phyloP scores from a whole-genome alignment of 1,139 yeast genomes.

The Diutina neorugosa region DNA sequence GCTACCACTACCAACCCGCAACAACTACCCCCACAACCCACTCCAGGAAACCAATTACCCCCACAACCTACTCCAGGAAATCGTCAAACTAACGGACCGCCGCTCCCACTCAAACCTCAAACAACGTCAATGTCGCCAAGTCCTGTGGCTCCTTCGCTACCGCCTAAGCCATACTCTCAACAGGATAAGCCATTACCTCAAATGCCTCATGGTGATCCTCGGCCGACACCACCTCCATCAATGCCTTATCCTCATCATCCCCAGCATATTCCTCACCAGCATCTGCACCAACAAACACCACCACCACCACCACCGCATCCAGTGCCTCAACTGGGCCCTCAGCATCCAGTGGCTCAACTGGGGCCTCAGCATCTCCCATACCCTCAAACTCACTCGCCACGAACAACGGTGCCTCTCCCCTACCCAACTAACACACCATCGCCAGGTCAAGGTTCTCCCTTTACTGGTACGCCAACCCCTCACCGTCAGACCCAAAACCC shows the following conservation, averaged over 20 bases:
- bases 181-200: not conserved
- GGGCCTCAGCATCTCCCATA: not conserved
- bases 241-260: not conserved
- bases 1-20: not conserved
- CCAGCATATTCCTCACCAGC: not conserved
- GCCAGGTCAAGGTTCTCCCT: not conserved
- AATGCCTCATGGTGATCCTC: not conserved
- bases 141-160: not conserved
- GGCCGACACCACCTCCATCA: not conserved
- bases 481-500: not conserved
- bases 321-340: not conserved
- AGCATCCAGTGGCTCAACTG: too few species aligned
- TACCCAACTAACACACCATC: not conserved
- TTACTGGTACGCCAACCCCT: not conserved
- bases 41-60: not conserved
- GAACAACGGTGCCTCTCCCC: not conserved
- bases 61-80: not conserved
- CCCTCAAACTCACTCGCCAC: not conserved
- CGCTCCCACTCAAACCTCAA: slow-evolving; percentile 7
- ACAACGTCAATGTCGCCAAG: not conserved
- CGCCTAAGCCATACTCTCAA: not conserved
- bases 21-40: not conserved
- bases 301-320: not conserved
- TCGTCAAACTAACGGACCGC: slow-evolving; percentile 8
- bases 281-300: too few species aligned